Evolutionary conservation across 257 asterid genomes (phyloP), one percentile per base, ranked within the genome.

Genomic region (Solanum dulcamara): DNA sequence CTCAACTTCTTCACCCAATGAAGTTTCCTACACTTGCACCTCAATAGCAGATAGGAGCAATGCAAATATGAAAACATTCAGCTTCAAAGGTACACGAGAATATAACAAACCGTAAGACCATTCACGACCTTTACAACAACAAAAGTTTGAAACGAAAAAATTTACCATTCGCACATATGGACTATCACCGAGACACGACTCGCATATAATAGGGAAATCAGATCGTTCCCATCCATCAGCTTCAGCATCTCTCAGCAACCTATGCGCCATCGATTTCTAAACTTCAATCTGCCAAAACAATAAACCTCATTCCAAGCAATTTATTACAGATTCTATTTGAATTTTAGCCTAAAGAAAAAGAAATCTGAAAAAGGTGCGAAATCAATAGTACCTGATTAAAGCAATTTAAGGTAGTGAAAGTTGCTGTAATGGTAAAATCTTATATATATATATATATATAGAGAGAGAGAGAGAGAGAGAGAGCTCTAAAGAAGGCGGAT

Each of bases 161-260:
- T 15, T n/a, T 93, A 96, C 99, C 99, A 97, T 97, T 86, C 99
- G 94, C 86, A 95, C 94, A 42, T 95, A 95, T 18, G 98, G 99
- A 84, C 92, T 97, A 83, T 97, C 98, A 7, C 98, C 98, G 6
- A 97, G 98, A 88, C 99, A 97, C 6, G 99, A 97, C 86, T 95
- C 98, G 44, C 99, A 97, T 22, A 97, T 94, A 83, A 97, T 95
- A 6, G 98, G 98, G 85, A 95, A 97, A 84, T 97, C 98, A 26
- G 99, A 90, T 37, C 98, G 92, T 89, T 97, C 99, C 98, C 99
- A 97, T 46, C 98, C 99, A 90, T 97, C 99, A 10, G 98, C 95
- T 88, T 94, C 99, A 0, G 88, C 97, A 87, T 97, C 95, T 87
- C 98, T 94, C 90, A 97, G 88, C 80, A 97, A 87, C 88, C 99